Evolutionary conservation across 345 rosid species (phyloP), one percentile per base, ranked within the genome.

Genomic region (Dipteronia dyeriana): DNA sequence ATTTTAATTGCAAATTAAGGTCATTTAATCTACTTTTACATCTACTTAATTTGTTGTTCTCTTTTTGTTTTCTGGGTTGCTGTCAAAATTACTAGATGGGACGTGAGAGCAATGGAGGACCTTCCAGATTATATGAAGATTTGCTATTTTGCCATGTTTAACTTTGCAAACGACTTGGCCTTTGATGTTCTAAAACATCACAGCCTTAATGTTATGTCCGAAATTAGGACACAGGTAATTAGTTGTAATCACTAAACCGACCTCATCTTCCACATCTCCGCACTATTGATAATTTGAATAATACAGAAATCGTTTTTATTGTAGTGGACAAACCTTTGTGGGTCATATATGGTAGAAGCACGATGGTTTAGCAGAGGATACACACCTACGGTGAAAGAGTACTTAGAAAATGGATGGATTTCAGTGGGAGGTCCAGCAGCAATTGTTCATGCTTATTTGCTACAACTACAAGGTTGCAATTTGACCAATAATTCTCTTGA

Each of bases 341-440:
- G n/a, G 7, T 57, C 66, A 60, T 72, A 72, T 72, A 57, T 72
- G 66, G 38, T 38, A 22, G 75, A 72, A 20, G 75, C 66, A 38
- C 16, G 66, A 31, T 72, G 54, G 75, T 20, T 51, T 53, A 9
- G 25, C 22, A 39, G 20, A 7, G 75, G 54, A 19, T 23, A 72
- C 66, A 57, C 6, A 7, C 75, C 75, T 9, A 72, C 66, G 12
- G 5, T 57, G 54, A 14, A 38, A 2, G 53, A 72, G 66, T 72
- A 38, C 66, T 70, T 70, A 2, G 66, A 14, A 59, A 72, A 59
- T 39, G 53, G 66, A 41, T 72, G 75, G 66, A 72, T 38, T 1
- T 72, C 75, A n/a, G 66, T 57, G 31, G 75, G 75, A 17, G 66
- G 66, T 23, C 75, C 75, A 0, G 54, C 66, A 20, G 66, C 75